Base-by-base conservation (phyloP, 2,329 filamentous ascomycete species). In the Cladorrhinum sp. region DNA sequence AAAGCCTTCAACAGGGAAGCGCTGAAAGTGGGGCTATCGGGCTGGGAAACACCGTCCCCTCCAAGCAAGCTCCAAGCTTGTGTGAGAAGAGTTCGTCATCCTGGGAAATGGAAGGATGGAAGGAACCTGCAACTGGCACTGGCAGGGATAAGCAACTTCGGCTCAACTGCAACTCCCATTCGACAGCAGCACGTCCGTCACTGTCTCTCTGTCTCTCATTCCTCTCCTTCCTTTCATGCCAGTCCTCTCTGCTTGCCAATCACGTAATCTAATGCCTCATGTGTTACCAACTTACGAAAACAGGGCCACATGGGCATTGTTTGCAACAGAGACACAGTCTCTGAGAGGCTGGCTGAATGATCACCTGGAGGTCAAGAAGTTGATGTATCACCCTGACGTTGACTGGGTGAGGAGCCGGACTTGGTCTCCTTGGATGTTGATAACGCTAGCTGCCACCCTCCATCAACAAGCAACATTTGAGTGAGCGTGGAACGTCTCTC, bases 261-360 rank as follows among this genome's bases (percentile, higher is more conserved):
- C 63, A 67, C 65, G 66, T 67, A 68, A 67, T 65, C 45, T 56
- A 54, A 56, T 56, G 24, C 58, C 59, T 58, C 53, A 55, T 56
- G 45, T 55, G 45, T 55, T 55, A 38, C 51, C 56, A 57, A 54
- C 7, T 27, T 51, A 32, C 32, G 9, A 36, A 36, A 36, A 8
- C 32, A 36, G 38, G 55, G 48, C 62, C 64, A 68, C 64, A 67
- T 64, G 61, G 62, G 66, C 64, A 56, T 58, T 12, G 32, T 53
- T 24, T 55, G 52, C 38, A 20, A 55, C 52, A 29, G 22, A 55
- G 50, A 13, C 27, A 8, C 20, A 18, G 50, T 29, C 13, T 5
- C 24, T 27, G 23, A 18, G 9, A 36, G 41, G 51, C 25, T n/a
- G 20, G 25, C n/a, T 12, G 13, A 36, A 12, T 53, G 51, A 25